Evolutionary conservation across 2,329 filamentous ascomycete species (phyloP).

Genomic region (Sordariomycetes sp.): DNA sequence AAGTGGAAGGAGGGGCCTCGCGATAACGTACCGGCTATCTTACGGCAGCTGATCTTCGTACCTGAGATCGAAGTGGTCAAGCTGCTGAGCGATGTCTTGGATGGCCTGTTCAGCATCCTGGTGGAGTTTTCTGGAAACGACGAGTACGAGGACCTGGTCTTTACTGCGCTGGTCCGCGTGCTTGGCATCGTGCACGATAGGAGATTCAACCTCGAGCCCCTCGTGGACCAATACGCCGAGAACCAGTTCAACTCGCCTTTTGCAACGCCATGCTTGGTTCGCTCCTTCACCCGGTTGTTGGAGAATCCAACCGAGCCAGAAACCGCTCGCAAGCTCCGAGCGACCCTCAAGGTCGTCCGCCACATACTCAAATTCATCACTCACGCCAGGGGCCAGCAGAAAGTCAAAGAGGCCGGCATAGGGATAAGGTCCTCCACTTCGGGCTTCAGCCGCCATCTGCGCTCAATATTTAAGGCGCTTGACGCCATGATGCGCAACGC

Average conservation of each 20-base stretch:
- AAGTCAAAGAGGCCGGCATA: conserved; percentile 78
- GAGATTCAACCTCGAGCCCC: conserved; percentile 79
- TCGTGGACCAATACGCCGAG: conserved; percentile 88
- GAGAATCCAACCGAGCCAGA: conserved; percentile 76
- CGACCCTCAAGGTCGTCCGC: conserved; percentile 89
- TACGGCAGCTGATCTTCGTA: conserved; percentile 84
- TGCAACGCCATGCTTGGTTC: conserved; percentile 77
- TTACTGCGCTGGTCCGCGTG: conserved; percentile 81
- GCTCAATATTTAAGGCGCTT: conserved; percentile 80
- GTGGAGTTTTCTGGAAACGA: conserved; percentile 87
- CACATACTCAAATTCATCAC: conserved; percentile 94
- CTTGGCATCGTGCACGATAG: conserved; percentile 91
- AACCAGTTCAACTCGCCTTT: conserved; percentile 88
- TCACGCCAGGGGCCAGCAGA: conserved; percentile 77
- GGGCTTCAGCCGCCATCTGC: conserved; percentile 72
- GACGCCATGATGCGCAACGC: conserved; percentile 84
- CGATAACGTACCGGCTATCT: conserved; percentile 61
- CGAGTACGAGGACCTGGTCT: conserved; percentile 86
- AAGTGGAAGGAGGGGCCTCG: conserved; percentile 74
- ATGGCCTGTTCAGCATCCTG: conserved; percentile 82
- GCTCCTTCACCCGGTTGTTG: conserved; percentile 77
- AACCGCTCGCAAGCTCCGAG: conserved; percentile 73
- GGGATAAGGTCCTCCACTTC: conserved; percentile 69
- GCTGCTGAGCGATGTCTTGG: conserved; percentile 78
- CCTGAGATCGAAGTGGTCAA: conserved; percentile 98